A percentile compares a stretch with the other conserved stretches of the same genome.
phyloP scores from a whole-genome alignment of 768 basidiomycete genomes.

The Xerocomellus amylosporus region DNA sequence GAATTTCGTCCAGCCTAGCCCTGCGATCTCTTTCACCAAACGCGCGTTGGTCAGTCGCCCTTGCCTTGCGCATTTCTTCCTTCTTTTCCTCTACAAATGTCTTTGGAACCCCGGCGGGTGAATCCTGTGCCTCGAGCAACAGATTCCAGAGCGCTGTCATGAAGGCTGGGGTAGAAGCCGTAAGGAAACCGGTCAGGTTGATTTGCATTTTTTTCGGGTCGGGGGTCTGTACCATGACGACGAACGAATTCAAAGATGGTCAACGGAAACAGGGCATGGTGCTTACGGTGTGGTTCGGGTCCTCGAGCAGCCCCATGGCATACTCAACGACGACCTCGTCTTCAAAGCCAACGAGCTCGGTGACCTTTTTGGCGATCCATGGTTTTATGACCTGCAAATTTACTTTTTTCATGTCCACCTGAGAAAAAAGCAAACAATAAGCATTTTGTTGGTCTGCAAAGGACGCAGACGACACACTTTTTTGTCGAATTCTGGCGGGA shows the following conservation, averaged over 20 bases:
- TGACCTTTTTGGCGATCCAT: conserved; percentile 93
- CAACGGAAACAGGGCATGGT: not conserved
- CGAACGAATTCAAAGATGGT: not conserved
- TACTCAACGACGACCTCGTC: conserved; percentile 98
- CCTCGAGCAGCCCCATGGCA: conserved; percentile 91
- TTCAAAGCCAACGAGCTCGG: conserved; percentile 88
- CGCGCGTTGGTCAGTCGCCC: conserved; percentile 59
- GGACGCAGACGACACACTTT: conserved; percentile 49
- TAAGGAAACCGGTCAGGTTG: conserved; percentile 88
- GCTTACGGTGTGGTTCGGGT: conserved; percentile 76
- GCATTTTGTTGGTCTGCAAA: not conserved
- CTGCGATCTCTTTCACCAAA: conserved; percentile 73
- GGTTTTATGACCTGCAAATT: conserved; percentile 88
- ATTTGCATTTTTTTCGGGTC: conserved; percentile 98
- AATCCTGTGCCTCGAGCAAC: conserved; percentile 89
- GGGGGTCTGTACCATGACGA: conserved; percentile 53
- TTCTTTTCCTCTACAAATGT: conserved; percentile 93
- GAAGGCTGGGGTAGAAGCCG: conserved; percentile 79
- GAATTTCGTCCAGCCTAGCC: conserved; percentile 63
- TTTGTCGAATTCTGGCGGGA: conserved; percentile 84
- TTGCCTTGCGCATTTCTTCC: conserved; percentile 75
- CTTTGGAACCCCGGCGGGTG: conserved; percentile 84
- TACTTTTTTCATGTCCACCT: conserved; percentile 96
- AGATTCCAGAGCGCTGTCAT: conserved; percentile 89
- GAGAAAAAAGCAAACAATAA: not conserved